Evolutionary conservation across 345 rosid genomes (phyloP).

Genomic region (Populus nigra): DNA sequence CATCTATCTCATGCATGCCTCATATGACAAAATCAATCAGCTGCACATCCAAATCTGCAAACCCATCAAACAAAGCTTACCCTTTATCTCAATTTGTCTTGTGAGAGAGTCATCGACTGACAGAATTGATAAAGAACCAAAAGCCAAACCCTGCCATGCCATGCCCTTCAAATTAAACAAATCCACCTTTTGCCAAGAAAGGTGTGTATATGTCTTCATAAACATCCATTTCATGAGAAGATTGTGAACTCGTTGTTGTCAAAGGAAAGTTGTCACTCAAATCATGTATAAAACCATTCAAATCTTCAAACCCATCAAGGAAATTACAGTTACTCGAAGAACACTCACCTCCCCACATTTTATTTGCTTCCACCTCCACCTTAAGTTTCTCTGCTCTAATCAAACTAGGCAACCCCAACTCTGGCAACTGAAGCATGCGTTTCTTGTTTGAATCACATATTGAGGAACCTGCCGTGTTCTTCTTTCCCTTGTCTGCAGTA

Average conservation of each 20-base stretch:
- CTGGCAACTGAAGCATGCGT: background rate
- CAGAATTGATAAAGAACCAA: background rate
- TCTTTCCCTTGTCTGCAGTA: background rate
- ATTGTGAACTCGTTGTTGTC: background rate
- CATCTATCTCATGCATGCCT: background rate
- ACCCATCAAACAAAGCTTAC: conserved; percentile 8
- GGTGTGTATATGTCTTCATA: conserved; percentile 3
- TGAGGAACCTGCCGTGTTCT: background rate
- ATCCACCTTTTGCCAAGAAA: background rate
- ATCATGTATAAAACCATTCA: conserved; percentile 4
- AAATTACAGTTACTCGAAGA: background rate
- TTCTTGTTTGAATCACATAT: background rate
- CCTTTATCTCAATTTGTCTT: background rate
- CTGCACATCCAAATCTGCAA: conserved; percentile 30
- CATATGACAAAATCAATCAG: background rate
- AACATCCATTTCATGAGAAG: conserved; percentile 4
- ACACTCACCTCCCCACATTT: background rate
- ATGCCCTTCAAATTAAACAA: background rate
- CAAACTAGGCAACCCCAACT: background rate
- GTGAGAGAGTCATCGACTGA: background rate
- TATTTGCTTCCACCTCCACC: background rate
- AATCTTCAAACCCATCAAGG: conserved; percentile 9
- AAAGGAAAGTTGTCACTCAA: background rate
- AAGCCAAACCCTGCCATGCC: background rate
- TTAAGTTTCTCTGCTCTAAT: background rate